phyloP scores from a whole-genome alignment of 2,329 filamentous ascomycete genomes.

The Pyricularia pennisetigena region DNA sequence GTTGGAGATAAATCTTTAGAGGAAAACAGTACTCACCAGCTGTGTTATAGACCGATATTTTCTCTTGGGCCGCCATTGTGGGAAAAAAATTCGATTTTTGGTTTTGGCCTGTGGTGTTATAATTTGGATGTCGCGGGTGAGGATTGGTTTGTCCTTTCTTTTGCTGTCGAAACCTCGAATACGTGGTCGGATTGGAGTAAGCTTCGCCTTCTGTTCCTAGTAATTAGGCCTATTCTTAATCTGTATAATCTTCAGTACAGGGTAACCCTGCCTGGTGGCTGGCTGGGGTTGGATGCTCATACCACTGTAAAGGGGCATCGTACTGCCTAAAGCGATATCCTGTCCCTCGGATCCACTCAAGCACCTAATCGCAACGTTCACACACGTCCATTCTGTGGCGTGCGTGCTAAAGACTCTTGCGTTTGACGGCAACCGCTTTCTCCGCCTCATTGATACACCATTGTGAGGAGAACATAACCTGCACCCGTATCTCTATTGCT shows the following conservation, averaged over 20 bases:
- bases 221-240: neutral
- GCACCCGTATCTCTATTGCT: neutral
- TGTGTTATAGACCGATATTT: slow-evolving; percentile 58
- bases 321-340: neutral
- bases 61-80: slow-evolving; percentile 36
- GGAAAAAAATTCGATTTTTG: neutral
- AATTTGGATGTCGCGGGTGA: neutral
- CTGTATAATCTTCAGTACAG: neutral
- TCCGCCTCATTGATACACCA: neutral
- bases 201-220: neutral
- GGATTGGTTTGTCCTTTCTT: neutral
- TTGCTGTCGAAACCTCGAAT: neutral
- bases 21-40: slow-evolving; percentile 35
- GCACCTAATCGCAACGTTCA: neutral
- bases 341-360: neutral
- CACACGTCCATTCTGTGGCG: neutral
- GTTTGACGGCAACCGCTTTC: neutral
- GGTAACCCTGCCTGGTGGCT: neutral
- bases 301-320: neutral
- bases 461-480: neutral
- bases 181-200: neutral
- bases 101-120: neutral
- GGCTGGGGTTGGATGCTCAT: neutral
- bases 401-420: neutral
- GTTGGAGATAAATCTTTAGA: neutral